Evolutionary conservation across 2,329 filamentous ascomycete species (phyloP).

Genomic region (Phyllosticta paracitricarpa): DNA sequence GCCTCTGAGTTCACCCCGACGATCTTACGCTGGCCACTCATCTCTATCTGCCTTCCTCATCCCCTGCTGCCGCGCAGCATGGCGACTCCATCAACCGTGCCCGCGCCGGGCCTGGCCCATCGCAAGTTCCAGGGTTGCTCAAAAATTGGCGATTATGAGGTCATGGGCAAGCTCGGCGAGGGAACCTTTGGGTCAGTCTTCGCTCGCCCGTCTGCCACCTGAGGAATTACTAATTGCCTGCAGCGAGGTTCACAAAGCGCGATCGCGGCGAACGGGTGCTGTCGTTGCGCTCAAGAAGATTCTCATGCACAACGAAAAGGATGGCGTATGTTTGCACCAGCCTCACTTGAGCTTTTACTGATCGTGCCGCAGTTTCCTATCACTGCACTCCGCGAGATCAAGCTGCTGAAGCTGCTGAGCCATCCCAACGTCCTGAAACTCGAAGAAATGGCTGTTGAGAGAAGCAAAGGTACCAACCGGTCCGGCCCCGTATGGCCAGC

Average conservation of each 20-base stretch:
- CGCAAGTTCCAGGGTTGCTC: constrained; percentile 74
- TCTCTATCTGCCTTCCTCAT: not conserved
- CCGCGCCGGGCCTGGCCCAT: constrained; percentile 41
- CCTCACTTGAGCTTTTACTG: constrained; percentile 6
- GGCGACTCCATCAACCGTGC: constrained; percentile 21
- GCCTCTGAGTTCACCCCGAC: not conserved
- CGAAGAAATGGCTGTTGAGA: constrained; percentile 93
- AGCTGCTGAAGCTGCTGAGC: constrained; percentile 88
- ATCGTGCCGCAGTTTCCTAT: constrained; percentile 66
- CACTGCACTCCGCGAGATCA: constrained; percentile 93
- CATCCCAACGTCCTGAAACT: constrained; percentile 80
- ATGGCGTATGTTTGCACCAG: constrained; percentile 52
- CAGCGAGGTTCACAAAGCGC: constrained; percentile 84
- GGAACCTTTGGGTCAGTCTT: constrained; percentile 75
- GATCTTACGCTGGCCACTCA: not conserved
- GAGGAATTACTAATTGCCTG: not conserved
- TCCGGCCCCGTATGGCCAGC: constrained; percentile 56
- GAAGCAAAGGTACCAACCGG: constrained; percentile 44
- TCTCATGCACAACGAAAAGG: constrained; percentile 98
- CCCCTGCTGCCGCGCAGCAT: not conserved
- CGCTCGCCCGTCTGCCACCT: constrained; percentile 7
- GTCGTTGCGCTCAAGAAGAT: constrained; percentile 95
- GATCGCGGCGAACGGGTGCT: constrained; percentile 61
- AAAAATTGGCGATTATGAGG: constrained; percentile 67
- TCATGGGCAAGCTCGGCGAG: constrained; percentile 78